phyloP scores from a whole-genome alignment of 768 basidiomycete species.

The Agrocybe praecox region DNA sequence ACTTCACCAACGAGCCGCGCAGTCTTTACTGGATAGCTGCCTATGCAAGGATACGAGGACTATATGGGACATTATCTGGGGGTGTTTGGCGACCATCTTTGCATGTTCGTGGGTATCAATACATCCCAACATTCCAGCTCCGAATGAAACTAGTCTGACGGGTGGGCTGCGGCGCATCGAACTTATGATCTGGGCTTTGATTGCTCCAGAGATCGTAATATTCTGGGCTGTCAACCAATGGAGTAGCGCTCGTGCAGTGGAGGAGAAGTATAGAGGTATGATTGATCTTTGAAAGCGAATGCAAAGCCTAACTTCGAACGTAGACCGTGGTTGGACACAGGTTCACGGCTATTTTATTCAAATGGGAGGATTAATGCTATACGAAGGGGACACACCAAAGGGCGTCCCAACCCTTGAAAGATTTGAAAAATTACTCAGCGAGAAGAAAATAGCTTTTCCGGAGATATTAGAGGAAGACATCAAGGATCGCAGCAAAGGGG shows the following conservation, averaged over 20 bases:
- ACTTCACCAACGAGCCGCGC: too few relatives aligned
- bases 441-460: conserved; percentile 3
- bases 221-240: conserved; percentile 24
- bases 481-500: conserved; percentile 20
- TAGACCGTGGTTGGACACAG: conserved; percentile 3
- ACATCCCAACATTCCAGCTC: conserved; percentile 13
- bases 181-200: conserved; percentile 15
- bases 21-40: too few relatives aligned
- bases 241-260: conserved; percentile 10
- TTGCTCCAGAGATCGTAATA: conserved; percentile 25
- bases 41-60: neutral
- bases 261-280: conserved; percentile 1
- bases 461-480: conserved; percentile 5
- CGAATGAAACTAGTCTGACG: neutral
- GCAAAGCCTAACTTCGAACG: too few relatives aligned
- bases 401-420: conserved; percentile 9
- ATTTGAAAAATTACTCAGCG: neutral
- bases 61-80: conserved; percentile 15
- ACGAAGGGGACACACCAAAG: neutral
- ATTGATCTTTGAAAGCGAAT: neutral
- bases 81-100: conserved; percentile 17
- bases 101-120: conserved; percentile 18
- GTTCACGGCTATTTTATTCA: conserved; percentile 12
- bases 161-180: conserved; percentile 2
- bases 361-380: conserved; percentile 15